Evolutionary conservation across 768 basidiomycete genomes (phyloP).

Genomic region (Mycena vitilis): DNA sequence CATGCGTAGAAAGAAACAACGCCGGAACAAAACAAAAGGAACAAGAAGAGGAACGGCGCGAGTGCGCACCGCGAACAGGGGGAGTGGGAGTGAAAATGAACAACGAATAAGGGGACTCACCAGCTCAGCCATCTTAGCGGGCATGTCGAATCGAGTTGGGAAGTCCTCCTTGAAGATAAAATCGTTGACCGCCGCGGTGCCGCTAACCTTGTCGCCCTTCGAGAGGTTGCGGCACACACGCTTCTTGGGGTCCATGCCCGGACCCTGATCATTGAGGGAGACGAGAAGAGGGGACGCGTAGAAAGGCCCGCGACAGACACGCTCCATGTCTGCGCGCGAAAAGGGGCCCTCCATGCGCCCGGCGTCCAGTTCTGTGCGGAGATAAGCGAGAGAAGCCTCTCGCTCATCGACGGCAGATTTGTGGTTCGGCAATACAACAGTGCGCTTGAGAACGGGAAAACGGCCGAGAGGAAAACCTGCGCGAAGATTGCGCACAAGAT

Average conservation of each 20-base stretch:
- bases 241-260: conserved; percentile 19
- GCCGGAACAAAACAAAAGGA: too few relatives aligned
- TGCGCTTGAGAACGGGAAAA: not conserved
- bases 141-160: conserved; percentile 32
- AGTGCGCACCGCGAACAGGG: not conserved
- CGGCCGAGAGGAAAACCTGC: not conserved
- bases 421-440: not conserved
- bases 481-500: not conserved
- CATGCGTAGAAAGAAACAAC: too few relatives aligned
- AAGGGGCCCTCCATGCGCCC: conserved; percentile 30
- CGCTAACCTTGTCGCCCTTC: conserved; percentile 12
- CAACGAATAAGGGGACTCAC: conserved; percentile 22
- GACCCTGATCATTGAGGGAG: conserved; percentile 29
- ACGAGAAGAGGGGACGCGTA: conserved; percentile 40
- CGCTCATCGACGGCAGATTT: not conserved
- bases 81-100: not conserved
- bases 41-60: too few relatives aligned
- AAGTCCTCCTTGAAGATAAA: conserved; percentile 35
- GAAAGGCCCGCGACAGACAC: conserved; percentile 40
- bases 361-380: conserved; percentile 17
- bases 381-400: conserved; percentile 22
- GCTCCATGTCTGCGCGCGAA: conserved; percentile 29
- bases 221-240: conserved; percentile 38
- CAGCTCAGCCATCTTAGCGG: conserved; percentile 26
- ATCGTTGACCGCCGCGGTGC: conserved; percentile 31